Evolutionary conservation across 2,329 filamentous ascomycete species (phyloP), one percentile per base, ranked within the genome.

Genomic region (Fusarium abutilonis): DNA sequence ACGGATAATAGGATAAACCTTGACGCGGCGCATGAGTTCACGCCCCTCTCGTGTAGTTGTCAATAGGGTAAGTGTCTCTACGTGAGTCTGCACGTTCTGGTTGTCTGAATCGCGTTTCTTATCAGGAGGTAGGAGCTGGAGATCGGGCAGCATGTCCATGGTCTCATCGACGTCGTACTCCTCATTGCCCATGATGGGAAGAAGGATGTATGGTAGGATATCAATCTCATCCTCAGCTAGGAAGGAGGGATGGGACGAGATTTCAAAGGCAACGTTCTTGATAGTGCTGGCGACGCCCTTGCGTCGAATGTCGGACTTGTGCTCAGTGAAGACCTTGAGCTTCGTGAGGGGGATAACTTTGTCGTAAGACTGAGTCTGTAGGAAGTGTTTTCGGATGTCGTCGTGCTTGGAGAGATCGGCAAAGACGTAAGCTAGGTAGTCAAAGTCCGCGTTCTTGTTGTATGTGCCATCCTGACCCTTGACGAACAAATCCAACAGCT

Each of bases 231-330:
- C 85, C 47, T 90, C 87, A 1, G 85, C 83, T 41, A 97, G 77
- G 49, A 97, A 88, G 2, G 82, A 78, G 0, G 85, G 80, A 70
- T 98, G 94, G 0, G 89, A 84, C 4, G 85, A 77, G 6, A 94
- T 78, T 70, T 96, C 90, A 73, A 99, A 98, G 7, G 92, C 88
- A 28, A 91, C 87, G 73, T 99, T 99, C 77, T 98, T 98, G 74
- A 99, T 92, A 9, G 92, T 95, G 59, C 89, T 93, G 8, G 94
- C 94, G n/a, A 97, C 93, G n/a, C 95, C 95, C 70, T 92, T 92
- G 51, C 95, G 84, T 55, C 95, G 86, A 50, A 97, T 87, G 26
- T 89, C 84, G 3, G 91, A 96, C 68, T 85, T 82, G 78, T 97
- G 92, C 75, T 96, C 92, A 1, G 95, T 98, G 75, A 98, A 98